Base-by-base conservation (phyloP, 2,329 filamentous ascomycete species). In the Fusarium poae region DNA sequence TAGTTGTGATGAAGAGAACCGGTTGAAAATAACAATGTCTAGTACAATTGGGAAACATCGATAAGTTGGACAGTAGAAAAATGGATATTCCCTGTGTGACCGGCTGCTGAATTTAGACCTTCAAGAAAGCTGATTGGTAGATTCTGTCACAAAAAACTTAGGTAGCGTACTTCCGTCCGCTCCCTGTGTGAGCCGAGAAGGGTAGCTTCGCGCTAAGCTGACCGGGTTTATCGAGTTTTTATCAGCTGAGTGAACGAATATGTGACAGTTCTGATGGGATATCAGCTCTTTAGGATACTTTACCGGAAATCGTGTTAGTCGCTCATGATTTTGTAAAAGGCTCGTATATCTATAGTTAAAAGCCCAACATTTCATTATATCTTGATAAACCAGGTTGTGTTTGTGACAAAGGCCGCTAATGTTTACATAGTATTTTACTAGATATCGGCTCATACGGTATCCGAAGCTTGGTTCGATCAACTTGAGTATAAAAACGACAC, bases 201-300 rank as follows among this genome's bases (percentile, higher is more conserved):
- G 27, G 27, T 57, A 57, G 51, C 21, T n/a, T 15, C 5, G 4
- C 61, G 59, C 51, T 46, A 64, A 23, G 23, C 25, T 64, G 34
- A 4, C 51, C 30, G 59, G 45, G 20, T 64, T 64, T 57, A 39
- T 32, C 34, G 32, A 25, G 44, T 59, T 48, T 48, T 59, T 18
- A 3, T n/a, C 16, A 18, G 4, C 12, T 32, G 20, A 32, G 23
- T 51, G 18, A n/a, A 27, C 42, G 21, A 23, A 27, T 18, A 39
- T 4, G 11, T 20, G 25, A 27, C 18, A 5, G 4, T 27, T 45
- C 18, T 13, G 11, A 45, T 45, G 11, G 6, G 9, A 45, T 15
- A 6, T 42, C 10, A 9, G 9, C 20, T 25, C 8, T 25, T 18
- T 9, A 7, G 23, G n/a, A 25, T 25, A 25, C 6, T 10, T 5